Base-by-base conservation (phyloP, 2,329 filamentous ascomycete species). In the Fusarium heterosporum region DNA sequence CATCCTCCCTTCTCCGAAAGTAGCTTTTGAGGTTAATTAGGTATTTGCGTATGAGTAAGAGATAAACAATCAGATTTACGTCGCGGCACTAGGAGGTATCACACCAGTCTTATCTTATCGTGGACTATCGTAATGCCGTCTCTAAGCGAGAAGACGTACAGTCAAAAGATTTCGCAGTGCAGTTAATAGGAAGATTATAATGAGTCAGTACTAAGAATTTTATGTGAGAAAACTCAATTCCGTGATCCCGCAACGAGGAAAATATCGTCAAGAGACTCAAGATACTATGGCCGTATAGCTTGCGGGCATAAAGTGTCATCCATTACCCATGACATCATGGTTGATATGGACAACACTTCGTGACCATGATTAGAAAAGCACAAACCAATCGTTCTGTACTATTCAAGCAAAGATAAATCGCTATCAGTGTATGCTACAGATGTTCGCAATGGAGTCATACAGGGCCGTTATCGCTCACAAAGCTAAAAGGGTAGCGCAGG, bases 401-500 rank as follows among this genome's bases (percentile, higher is more conserved):
- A 5, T 36, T 8, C 32, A 9, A 10, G 3, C 11, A 9, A 12
- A 9, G 3, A 12, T 34, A 7, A n/a, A 34, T 3, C n/a, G 32
- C n/a, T 3, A 34, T n/a, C 4, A 16, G 9, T 19, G 45, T 45
- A 7, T 55, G 17, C 55, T 28, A 26, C 6, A 22, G n/a, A 59
- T 50, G n/a, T 19, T 13, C 25, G 14, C 2, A 9, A 4, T 14
- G 9, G 4, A 43, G 14, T 47, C 50, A 40, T 41, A 2, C n/a
- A 29, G 29, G 26, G 42, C 60, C 60, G 60, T 57, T 63, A 63
- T 63, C 60, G 60, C 60, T 63, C 58, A 47, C 14, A 61, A 17
- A 55, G 50, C 53, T 30, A 56, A 51, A 64, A 58, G 60, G 59
- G 39, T 63, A 64, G 45, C 45, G 40, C 58, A 66, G 56, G 62